Conservation (phyloP, 2,329 filamentous ascomycete genomes). For the Xylaria sp. region DNA sequence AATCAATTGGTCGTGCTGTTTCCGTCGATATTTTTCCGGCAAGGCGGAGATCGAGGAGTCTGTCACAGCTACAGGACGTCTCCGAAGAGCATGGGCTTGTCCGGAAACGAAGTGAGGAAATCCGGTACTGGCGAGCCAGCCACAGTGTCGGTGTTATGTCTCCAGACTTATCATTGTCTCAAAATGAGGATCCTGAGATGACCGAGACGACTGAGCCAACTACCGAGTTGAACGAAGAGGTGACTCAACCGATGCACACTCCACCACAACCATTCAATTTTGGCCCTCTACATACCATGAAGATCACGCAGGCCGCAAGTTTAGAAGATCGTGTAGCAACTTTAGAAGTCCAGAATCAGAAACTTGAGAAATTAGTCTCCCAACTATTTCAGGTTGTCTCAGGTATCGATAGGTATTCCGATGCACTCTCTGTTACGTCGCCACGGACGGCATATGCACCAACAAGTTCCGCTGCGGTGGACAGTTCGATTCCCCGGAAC, state of each 20-base stretch:
- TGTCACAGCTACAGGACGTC: slow-evolving; percentile 59
- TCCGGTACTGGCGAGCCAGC: slow-evolving; percentile 68
- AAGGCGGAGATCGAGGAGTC: slow-evolving; percentile 63
- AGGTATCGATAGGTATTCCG: slow-evolving; percentile 45
- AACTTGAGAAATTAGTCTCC: slow-evolving; percentile 59
- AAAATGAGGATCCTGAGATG: slow-evolving; percentile 42
- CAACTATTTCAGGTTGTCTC: slow-evolving; percentile 56
- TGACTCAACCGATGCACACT: slow-evolving; percentile 42
- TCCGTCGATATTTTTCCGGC: slow-evolving; percentile 58
- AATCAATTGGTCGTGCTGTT: slow-evolving; percentile 67
- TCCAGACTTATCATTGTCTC: slow-evolving; percentile 54
- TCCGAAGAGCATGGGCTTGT: slow-evolving; percentile 42
- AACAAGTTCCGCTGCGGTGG: slow-evolving; percentile 36
- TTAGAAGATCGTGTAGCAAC: slow-evolving; percentile 58
- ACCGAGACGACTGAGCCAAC: slow-evolving; percentile 34
- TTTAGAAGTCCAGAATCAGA: slow-evolving; percentile 58
- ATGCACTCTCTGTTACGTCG: slow-evolving; percentile 35
- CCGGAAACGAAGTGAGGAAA: slow-evolving; percentile 66
- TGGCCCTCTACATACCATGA: slow-evolving; percentile 58
- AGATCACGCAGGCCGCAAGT: slow-evolving; percentile 61
- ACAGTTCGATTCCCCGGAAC: slow-evolving; percentile 41
- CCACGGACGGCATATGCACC: slow-evolving; percentile 37
- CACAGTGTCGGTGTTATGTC: slow-evolving; percentile 59
- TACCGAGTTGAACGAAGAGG: slow-evolving; percentile 41
- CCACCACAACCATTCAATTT: slow-evolving; percentile 62